Conservation (phyloP, 495 filamentous ascomycete species). For the Chaetomium cochliodes region DNA sequence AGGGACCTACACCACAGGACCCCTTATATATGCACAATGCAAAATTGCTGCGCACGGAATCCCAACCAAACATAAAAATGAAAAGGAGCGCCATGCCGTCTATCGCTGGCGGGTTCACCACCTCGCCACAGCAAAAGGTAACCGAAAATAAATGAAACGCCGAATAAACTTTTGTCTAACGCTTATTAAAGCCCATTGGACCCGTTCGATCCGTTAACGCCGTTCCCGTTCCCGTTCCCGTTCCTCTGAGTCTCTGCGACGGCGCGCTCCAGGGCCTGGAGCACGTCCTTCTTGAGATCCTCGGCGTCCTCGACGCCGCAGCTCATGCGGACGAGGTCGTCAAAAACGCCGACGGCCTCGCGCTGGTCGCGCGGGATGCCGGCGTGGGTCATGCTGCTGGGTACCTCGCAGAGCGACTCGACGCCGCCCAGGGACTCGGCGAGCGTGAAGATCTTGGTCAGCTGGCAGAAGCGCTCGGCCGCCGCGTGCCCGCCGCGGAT, state of each 20-base stretch:
- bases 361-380: slow-evolving; percentile 88
- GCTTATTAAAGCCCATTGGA: slow-evolving; percentile 22
- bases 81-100: slow-evolving; percentile 16
- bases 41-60: slow-evolving; percentile 2
- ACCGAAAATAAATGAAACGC: not conserved
- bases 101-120: not conserved
- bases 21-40: slow-evolving; percentile 4
- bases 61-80: not conserved
- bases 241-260: slow-evolving; percentile 48
- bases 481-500: slow-evolving; percentile 84
- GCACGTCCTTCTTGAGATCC: slow-evolving; percentile 79
- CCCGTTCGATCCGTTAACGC: slow-evolving; percentile 23
- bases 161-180: not conserved
- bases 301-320: slow-evolving; percentile 90
- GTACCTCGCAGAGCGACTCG: slow-evolving; percentile 88
- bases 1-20: not conserved
- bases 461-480: slow-evolving; percentile 88
- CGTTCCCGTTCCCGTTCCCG: slow-evolving; percentile 20
- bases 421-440: slow-evolving; percentile 93
- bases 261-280: slow-evolving; percentile 78
- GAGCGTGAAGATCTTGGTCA: slow-evolving; percentile 84
- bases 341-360: slow-evolving; percentile 90
- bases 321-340: slow-evolving; percentile 92
- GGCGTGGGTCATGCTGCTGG: slow-evolving; percentile 91
- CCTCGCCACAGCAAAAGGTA: not conserved